A percentile compares a stretch with the other conserved stretches of the same genome.
These are phyloP conservation scores for Allium cepa DNA, from an alignment of 106 monocot genomes.

Conservation along the genomic window DNA sequence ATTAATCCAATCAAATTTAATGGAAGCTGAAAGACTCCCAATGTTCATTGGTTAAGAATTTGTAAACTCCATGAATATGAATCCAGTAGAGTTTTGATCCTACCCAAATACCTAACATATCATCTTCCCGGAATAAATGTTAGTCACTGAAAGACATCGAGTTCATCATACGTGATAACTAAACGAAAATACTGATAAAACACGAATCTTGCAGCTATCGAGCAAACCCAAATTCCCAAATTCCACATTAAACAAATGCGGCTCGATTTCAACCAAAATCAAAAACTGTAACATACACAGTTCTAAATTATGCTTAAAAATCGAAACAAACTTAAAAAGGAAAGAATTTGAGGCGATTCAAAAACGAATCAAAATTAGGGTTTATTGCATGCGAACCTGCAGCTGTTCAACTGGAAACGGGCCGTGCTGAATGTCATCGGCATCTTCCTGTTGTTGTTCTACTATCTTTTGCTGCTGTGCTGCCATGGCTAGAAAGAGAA, in stretches of 20 bases:
- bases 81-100: no score
- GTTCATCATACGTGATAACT: no score
- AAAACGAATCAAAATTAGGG: not conserved
- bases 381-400: slow-evolving; percentile 18
- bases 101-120: no score
- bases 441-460: slow-evolving; percentile 24
- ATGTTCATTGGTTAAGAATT: no score
- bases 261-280: not conserved
- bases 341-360: not conserved
- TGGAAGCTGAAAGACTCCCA: no score
- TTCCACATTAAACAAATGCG: not conserved
- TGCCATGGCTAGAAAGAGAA: slow-evolving; percentile 6
- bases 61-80: no score
- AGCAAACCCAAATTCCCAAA: not conserved
- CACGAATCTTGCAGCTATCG: no score
- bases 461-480: slow-evolving; percentile 24
- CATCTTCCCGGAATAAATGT: no score
- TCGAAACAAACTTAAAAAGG: not conserved
- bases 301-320: not conserved
- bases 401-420: slow-evolving; percentile 54
- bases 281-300: slow-evolving; percentile 1
- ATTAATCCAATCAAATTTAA: no score
- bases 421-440: slow-evolving; percentile 35
- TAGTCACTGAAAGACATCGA: no score
- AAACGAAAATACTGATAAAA: no score